Conservation (phyloP, 225 moss, liverwort and hornwort species). For the Straminergon stramineum region DNA sequence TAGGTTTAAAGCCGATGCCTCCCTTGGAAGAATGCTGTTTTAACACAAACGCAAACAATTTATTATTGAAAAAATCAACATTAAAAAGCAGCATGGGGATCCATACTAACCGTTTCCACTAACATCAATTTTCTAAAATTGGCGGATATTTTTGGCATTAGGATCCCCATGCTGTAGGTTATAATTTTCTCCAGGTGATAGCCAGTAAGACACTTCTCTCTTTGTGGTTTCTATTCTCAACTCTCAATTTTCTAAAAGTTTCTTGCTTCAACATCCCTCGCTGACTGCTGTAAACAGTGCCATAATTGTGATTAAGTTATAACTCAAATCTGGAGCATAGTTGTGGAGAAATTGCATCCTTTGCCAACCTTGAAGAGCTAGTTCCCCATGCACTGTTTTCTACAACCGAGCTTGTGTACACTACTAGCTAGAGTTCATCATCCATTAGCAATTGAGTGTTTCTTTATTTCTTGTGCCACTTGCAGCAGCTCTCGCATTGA, state of each 20-base stretch:
- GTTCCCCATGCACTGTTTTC: neutral
- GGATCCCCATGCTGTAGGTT: no score
- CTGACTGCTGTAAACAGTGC: neutral
- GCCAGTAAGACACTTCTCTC: neutral
- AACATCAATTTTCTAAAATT: no score
- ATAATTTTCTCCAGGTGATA: neutral
- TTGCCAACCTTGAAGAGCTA: neutral
- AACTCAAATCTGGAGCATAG: neutral
- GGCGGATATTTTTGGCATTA: neutral
- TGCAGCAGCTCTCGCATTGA: conserved; percentile 41
- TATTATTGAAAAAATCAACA: no score
- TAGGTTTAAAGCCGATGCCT: neutral
- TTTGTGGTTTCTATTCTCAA: neutral
- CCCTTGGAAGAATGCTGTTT: no score
- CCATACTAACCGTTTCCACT: neutral
- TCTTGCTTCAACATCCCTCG: neutral
- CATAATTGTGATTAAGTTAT: neutral
- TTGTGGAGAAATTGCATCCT: neutral
- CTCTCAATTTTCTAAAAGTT: neutral
- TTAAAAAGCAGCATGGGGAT: neutral
- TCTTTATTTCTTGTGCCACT: neutral
- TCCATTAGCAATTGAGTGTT: neutral
- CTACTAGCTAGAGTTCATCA: neutral
- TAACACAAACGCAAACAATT: neutral
- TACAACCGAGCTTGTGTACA: neutral